These are phyloP conservation scores for Trametes cubensis DNA, from an alignment of 768 basidiomycete genomes.

Conservation along the genomic window DNA sequence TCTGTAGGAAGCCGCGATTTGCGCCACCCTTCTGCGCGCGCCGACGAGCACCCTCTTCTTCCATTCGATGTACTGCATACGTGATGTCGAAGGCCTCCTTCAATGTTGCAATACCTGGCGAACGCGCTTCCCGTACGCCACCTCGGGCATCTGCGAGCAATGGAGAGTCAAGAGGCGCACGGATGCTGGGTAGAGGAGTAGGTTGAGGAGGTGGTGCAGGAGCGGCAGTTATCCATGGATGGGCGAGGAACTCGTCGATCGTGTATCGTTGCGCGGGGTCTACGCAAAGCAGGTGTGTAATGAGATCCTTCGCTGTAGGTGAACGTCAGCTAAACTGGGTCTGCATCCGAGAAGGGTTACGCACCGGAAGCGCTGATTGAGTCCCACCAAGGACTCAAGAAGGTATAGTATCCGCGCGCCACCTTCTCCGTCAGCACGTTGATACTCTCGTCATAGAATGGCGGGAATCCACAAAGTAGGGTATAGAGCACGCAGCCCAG, in stretches of 20 bases:
- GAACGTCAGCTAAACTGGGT: not conserved
- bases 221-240: constrained; percentile 89
- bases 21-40: constrained; percentile 83
- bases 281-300: constrained; percentile 91
- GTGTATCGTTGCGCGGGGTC: constrained; percentile 95
- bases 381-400: constrained; percentile 99
- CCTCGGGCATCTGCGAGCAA: constrained; percentile 74
- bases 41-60: constrained; percentile 91
- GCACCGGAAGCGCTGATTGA: constrained; percentile 82
- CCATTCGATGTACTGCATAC: constrained; percentile 99
- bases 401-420: constrained; percentile 95
- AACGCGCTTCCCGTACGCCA: constrained; percentile 68
- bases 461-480: constrained; percentile 93
- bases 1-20: constrained; percentile 79
- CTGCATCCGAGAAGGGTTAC: constrained; percentile 24
- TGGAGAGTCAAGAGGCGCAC: constrained; percentile 79
- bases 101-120: constrained; percentile 89
- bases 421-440: constrained; percentile 98
- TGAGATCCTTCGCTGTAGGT: constrained; percentile 84
- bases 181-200: constrained; percentile 56
- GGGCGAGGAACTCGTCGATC: constrained; percentile 95
- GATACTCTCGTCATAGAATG: constrained; percentile 99
- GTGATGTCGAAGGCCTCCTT: constrained; percentile 99
- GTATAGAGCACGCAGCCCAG: constrained; percentile 99
- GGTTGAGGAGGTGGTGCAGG: constrained; percentile 66